Base-by-base conservation (phyloP, 2,329 filamentous ascomycete genomes). In the Rhynchosporium secalis region DNA sequence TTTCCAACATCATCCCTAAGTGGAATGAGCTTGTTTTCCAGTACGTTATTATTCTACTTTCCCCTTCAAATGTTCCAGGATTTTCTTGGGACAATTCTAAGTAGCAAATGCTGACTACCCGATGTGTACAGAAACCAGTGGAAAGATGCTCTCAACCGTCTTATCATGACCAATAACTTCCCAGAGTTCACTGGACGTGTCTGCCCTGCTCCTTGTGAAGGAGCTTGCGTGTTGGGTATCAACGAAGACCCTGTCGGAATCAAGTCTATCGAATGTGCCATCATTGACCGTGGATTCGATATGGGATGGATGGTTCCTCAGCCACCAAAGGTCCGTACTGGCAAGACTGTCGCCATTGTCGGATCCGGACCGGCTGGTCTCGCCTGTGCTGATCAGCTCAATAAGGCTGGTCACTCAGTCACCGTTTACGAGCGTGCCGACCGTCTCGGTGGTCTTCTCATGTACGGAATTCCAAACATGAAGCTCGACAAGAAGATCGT, bases 391-490 rank as follows among this genome's bases (percentile, higher is more conserved):
- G 94, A 98, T 74, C 94, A 97, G 78, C 86, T 98, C 69, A 98
- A 98, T 85, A 90, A 89, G 72, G 91, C 90, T 71, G 94, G 94
- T 33, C 94, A 98, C 79, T 79, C 75, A 4, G 92, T 97, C 60
- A 96, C 92, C 12, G 86, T 98, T 20, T 97, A 95, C 73, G 94
- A 98, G 83, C 91, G 94, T 68, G 86, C 92, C 64, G 94, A 98
- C 75, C 91, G 94, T 68, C 81, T 89, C 62, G 94, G 94, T 78
- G 94, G 94, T 76, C 83, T 98, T 60, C 85, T 98, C 72, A 97
- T 97, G 94, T 97, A 98, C 75, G 94, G 94, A 70, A 98, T 98
- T 70, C 94, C 94, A 69, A 98, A 98, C 82, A 98, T 98, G 94
- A 98, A 98, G 82, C 89, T 98, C 47, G 94, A 98, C 81, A 98